Percentiles rank a stretch among this genome's conserved stretches.
These are phyloP conservation scores for Blumeria graminis DNA, from an alignment of 2,329 filamentous ascomycete species.

Conservation along the genomic window DNA sequence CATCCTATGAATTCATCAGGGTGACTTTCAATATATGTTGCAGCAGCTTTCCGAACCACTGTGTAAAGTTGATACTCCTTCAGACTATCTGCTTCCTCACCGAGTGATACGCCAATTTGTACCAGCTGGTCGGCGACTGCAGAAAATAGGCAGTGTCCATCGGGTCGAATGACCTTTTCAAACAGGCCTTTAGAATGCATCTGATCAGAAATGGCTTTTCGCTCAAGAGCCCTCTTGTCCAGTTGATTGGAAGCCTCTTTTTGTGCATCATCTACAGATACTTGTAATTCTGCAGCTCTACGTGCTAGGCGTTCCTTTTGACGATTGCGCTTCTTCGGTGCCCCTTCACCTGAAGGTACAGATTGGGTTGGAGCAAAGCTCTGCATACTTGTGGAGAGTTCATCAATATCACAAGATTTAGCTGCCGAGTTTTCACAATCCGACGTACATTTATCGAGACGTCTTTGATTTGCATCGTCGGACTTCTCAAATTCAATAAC, in stretches of 20 bases:
- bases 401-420: slow-evolving; percentile 2
- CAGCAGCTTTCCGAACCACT: slow-evolving; percentile 43
- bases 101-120: slow-evolving; percentile 24
- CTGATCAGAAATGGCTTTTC: slow-evolving; percentile 40
- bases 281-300: slow-evolving; percentile 64
- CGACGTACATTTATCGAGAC: slow-evolving; percentile 8
- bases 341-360: slow-evolving; percentile 13
- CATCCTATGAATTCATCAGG: slow-evolving; percentile 68
- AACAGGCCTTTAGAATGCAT: slow-evolving; percentile 39
- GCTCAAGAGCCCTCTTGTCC: slow-evolving; percentile 47
- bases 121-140: slow-evolving; percentile 68
- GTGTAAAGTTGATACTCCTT: slow-evolving; percentile 30
- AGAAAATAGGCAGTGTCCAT: slow-evolving; percentile 88
- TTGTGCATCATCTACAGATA: slow-evolving; percentile 39
- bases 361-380: too few relatives aligned
- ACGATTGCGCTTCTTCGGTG: slow-evolving; percentile 46
- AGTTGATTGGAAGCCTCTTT: slow-evolving; percentile 53
- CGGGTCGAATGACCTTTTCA: slow-evolving; percentile 62
- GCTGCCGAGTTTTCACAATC: slow-evolving; percentile 8
- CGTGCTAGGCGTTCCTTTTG: slow-evolving; percentile 80
- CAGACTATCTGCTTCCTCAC: slow-evolving; percentile 9
- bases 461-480: slow-evolving; percentile 6
- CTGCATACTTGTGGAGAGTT: slow-evolving; percentile 3
- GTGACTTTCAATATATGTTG: slow-evolving; percentile 51
- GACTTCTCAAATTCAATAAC: slow-evolving; percentile 1